Evolutionary conservation across 1,139 yeast species (phyloP).

Genomic region (Pichia norvegensis): DNA sequence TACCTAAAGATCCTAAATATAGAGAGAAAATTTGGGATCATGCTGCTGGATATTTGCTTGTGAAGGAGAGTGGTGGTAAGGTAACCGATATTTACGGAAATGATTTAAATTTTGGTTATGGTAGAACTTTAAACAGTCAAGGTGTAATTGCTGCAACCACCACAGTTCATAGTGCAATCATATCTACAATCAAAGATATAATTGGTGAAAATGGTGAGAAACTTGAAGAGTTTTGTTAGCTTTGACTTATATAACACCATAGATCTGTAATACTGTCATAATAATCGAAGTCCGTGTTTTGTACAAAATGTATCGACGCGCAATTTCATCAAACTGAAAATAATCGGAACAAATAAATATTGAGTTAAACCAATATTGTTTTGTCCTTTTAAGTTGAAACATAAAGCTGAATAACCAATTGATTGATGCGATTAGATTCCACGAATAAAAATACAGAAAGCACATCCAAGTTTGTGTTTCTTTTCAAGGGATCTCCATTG

Average conservation of each 20-base stretch:
- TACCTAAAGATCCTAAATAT: slow-evolving; percentile 70
- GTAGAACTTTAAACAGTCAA: slow-evolving; percentile 70
- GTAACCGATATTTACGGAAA: slow-evolving; percentile 80
- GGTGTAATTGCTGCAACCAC: slow-evolving; percentile 90
- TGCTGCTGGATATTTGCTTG: slow-evolving; percentile 86
- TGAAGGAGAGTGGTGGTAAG: slow-evolving; percentile 84
- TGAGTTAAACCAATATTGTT: too few relatives aligned
- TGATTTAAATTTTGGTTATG: slow-evolving; percentile 76
- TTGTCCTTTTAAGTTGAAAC: too few relatives aligned
- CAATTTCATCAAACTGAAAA: too few relatives aligned
- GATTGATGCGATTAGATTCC: neutral
- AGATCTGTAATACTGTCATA: too few relatives aligned
- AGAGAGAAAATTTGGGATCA: slow-evolving; percentile 98
- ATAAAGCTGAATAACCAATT: too few relatives aligned
- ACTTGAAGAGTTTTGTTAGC: slow-evolving; percentile 20
- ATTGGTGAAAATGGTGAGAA: slow-evolving; percentile 28
- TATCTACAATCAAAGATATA: slow-evolving; percentile 44
- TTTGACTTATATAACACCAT: too few relatives aligned
- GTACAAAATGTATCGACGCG: too few relatives aligned
- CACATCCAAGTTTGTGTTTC: slow-evolving; percentile 20
- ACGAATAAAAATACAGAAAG: neutral
- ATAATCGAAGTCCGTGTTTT: too few relatives aligned
- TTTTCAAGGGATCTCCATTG: slow-evolving; percentile 40
- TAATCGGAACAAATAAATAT: too few relatives aligned
- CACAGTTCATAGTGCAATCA: slow-evolving; percentile 52